Evolutionary conservation across 1,284 basidiomycete genomes (phyloP), one percentile per base, ranked within the genome.

Genomic region (Cryptococcus hybrid): DNA sequence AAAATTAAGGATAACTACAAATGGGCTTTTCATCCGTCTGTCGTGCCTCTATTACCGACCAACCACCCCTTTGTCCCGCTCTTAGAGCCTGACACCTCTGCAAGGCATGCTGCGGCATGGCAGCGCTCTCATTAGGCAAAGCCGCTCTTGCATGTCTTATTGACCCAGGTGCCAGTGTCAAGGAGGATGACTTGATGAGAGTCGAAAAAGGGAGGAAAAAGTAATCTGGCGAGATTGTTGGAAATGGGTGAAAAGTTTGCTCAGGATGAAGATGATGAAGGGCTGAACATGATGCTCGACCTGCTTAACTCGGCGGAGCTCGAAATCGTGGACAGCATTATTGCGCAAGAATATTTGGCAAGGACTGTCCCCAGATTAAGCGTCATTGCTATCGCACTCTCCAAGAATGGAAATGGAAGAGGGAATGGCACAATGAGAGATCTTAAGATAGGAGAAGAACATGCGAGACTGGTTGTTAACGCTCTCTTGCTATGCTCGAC

Each of bases 221-320:
- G 66, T 52, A 65, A 65, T 47, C 47, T 64, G 4, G 15, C 53
- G 2, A 50, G 56, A 37, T 36, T 68, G 48, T 7, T 66, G 2
- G 57, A 55, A 1, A 5, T 54, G 18, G 61, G 57, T 2, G 47
- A 64, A 36, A 5, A 12, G 13, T 55, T 35, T 40, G 48, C 55
- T 7, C 43, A 4, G 9, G 47, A 36, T 5, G 52, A 52, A 7
- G 58, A 52, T 30, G n/a, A 37, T 36, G 52, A 51, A 39, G 49
- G 40, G 3, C 50, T 66, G 34, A 56, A 52, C 24, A n/a, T 50
- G 34, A 40, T 55, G 8, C 51, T 68, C 9, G 63, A 65, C 34
- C 55, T 68, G 7, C 47, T 68, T 15, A 34, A 57, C 7, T 18
- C n/a, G 8, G 47, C 58, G 15, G 1, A 51, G 13, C 30, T 30